phyloP scores from a whole-genome alignment of 805 yeast species.

The Zygotorulaspora chibaensis region DNA sequence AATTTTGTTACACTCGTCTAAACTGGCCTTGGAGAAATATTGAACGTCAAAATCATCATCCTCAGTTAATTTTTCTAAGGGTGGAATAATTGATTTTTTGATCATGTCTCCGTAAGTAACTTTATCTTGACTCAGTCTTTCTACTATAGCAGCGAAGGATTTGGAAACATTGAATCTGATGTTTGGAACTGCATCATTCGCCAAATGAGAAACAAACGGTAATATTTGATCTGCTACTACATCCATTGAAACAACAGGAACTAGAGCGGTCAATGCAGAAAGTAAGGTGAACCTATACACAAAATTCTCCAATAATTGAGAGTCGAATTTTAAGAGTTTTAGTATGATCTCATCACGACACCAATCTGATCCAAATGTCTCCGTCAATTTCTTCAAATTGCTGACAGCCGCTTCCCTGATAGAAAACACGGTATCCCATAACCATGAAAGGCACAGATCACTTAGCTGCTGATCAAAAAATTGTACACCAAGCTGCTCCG shows the following conservation, averaged over 20 bases:
- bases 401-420: conserved; percentile 94
- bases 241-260: conserved; percentile 59
- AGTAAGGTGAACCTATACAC: conserved; percentile 88
- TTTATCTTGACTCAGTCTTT: conserved; percentile 41
- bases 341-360: conserved; percentile 78
- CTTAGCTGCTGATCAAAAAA: conserved; percentile 91
- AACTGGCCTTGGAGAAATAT: conserved; percentile 70
- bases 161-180: conserved; percentile 94
- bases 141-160: conserved; percentile 60
- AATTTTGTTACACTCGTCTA: conserved; percentile 35
- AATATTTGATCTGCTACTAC: conserved; percentile 61
- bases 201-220: conserved; percentile 72
- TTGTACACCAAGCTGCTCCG: conserved; percentile 88
- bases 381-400: conserved; percentile 73
- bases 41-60: conserved; percentile 89
- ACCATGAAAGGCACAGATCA: conserved; percentile 91
- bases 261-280: conserved; percentile 77
- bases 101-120: conserved; percentile 37
- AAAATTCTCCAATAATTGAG: conserved; percentile 53
- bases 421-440: conserved; percentile 96
- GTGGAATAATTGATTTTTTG: conserved; percentile 52
- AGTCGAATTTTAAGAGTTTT: conserved; percentile 54
- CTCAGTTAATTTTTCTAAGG: conserved; percentile 55
- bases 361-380: conserved; percentile 91
- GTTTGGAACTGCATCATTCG: conserved; percentile 85